Evolutionary conservation across 2,329 filamentous ascomycete genomes (phyloP).

Genomic region (Exophiala bonariae): DNA sequence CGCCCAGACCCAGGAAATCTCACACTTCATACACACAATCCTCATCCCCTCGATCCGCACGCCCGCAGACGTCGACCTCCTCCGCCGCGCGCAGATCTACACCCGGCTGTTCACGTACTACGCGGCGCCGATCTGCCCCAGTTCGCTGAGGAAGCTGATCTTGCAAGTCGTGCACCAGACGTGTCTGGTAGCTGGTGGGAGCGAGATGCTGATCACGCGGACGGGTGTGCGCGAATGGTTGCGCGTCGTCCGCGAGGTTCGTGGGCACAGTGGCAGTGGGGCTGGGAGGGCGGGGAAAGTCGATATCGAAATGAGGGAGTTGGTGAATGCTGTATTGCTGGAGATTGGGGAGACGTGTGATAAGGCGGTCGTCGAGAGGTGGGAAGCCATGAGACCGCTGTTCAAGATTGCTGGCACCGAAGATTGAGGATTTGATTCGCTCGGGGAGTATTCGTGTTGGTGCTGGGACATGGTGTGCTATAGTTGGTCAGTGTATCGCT

Average conservation of each 20-base stretch:
- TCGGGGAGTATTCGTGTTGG: too few species aligned
- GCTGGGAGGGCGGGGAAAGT: conserved; percentile 3
- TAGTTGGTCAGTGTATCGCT: too few species aligned
- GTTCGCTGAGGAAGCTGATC: conserved; percentile 63
- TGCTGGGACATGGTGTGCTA: too few species aligned
- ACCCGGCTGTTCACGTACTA: conserved; percentile 73
- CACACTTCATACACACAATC: conserved; percentile 46
- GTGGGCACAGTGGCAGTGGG: conserved; percentile 17
- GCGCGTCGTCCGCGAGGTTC: conserved; percentile 7
- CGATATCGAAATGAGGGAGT: conserved; percentile 10
- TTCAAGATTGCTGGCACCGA: too few species aligned
- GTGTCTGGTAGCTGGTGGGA: conserved; percentile 69
- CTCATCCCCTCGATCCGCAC: conserved; percentile 19
- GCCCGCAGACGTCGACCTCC: conserved; percentile 47
- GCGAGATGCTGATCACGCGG: conserved; percentile 71
- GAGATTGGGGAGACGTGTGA: conserved; percentile 15
- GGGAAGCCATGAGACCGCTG: conserved; percentile 7
- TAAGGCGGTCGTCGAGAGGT: conserved; percentile 9
- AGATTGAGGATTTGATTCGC: too few species aligned
- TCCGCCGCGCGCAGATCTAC: conserved; percentile 63
- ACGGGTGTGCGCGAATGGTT: conserved; percentile 72
- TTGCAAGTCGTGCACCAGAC: conserved; percentile 64
- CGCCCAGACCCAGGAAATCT: conserved; percentile 41
- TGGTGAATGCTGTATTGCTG: conserved; percentile 8
- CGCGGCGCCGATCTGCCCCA: conserved; percentile 63